Conservation (phyloP, 163 green algal genomes). For the Chlorella variabilis region DNA sequence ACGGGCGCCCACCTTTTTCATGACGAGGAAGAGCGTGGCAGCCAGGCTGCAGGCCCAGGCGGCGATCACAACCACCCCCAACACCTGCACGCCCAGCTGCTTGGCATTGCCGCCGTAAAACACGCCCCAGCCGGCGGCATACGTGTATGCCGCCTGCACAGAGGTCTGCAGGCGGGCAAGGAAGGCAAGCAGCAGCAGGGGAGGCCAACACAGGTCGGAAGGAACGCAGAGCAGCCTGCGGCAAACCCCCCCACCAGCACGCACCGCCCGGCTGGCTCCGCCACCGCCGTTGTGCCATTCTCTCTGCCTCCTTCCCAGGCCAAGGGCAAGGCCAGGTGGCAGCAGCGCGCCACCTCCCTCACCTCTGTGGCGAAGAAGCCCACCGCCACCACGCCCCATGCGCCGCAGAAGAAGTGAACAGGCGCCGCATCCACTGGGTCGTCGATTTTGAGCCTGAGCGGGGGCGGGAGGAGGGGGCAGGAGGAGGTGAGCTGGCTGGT, state of each 20-base stretch:
- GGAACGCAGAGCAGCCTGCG: too few relatives aligned
- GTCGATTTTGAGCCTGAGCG: conserved; percentile 70
- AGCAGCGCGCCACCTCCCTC: too few relatives aligned
- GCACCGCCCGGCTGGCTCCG: too few relatives aligned
- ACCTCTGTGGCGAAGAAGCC: conserved; percentile 59
- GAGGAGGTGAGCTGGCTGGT: background rate
- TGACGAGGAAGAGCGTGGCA: conserved; percentile 3
- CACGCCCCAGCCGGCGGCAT: conserved; percentile 29
- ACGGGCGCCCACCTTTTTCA: conserved; percentile 8
- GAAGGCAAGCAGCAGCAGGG: too few relatives aligned
- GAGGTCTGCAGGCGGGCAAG: conserved; percentile 6
- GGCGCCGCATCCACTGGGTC: conserved; percentile 88
- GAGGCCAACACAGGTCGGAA: too few relatives aligned
- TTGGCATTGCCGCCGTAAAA: conserved; percentile 33
- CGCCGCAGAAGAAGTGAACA: conserved; percentile 80
- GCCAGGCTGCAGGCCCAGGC: conserved; percentile 1
- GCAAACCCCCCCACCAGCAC: too few relatives aligned
- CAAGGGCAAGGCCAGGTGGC: too few relatives aligned
- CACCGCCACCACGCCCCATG: conserved; percentile 59
- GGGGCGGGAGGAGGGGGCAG: background rate
- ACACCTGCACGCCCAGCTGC: conserved; percentile 35
- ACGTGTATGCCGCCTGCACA: conserved; percentile 6
- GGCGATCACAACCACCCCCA: conserved; percentile 8
- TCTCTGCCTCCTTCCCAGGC: too few relatives aligned
- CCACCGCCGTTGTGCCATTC: too few relatives aligned